Evolutionary conservation across 2,329 filamentous ascomycete genomes (phyloP), one percentile per base, ranked within the genome.

Genomic region (Neonectria faginata): DNA sequence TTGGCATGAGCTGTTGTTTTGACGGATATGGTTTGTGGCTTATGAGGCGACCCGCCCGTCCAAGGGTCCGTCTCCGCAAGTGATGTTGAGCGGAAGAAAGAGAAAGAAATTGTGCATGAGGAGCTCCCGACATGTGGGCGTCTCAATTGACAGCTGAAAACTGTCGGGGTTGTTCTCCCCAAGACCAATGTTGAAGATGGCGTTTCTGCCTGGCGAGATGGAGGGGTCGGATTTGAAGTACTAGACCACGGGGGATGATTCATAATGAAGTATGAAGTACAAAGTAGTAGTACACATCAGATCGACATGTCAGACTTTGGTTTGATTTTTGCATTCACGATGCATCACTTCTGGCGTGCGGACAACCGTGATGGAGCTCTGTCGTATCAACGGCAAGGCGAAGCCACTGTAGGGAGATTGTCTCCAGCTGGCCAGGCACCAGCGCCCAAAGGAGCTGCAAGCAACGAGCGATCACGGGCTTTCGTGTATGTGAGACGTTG

Each of bases 351-450:
- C 20, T 25, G 11, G 51, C 51, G 44, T 39, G 42, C 41, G 44
- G 64, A 52, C 50, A 39, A 54, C 25, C 45, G 69, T 73, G 68
- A 66, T 47, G 31, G 27, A 50, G 11, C 31, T 59, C 27, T 48
- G 27, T 2, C 36, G 36, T n/a, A n/a, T 39, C 36, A 39, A 39
- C 16, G 7, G 36, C 5, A 33, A 18, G 14, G 41, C 27, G 51
- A 47, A 41, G 22, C 48, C 18, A 36, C 45, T 22, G 51, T 42
- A 27, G 25, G 41, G 54, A 47, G 16, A 41, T 47, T 63, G 53
- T 41, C 27, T 5, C 42, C 52, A 31, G 44, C 42, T 29, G 52
- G 56, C 62, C 60, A 74, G 72, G 72, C 72, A 74, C 63, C 70
- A 74, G 69, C 56, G 67, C 66, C 12, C 31, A 52, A 56, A 25